Evolutionary conservation across 129 eudicot genomes (phyloP).

Genomic region (Arctium minus): DNA sequence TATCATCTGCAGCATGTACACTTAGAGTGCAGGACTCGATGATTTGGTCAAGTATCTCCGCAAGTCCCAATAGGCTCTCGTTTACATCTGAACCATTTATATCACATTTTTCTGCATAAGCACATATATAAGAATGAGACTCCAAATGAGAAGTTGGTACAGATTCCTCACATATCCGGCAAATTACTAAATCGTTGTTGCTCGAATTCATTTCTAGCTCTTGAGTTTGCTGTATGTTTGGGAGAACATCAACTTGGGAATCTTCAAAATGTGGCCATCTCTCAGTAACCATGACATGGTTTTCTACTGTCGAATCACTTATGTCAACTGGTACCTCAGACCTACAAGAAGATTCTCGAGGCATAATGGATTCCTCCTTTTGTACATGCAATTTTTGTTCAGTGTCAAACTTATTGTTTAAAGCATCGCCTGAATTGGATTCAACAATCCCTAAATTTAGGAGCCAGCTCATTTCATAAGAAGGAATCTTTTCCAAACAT

Average conservation of each 20-base stretch:
- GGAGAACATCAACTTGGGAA: conserved; percentile 12
- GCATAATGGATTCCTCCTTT: conserved; percentile 12
- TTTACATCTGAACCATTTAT: conserved; percentile 51
- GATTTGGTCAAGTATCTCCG: conserved; percentile 79
- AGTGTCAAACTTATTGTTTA: conserved; percentile 23
- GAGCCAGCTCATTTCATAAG: conserved; percentile 64
- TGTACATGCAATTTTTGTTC: conserved; percentile 29
- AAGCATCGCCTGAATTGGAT: conserved; percentile 27
- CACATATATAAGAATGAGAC: conserved; percentile 86
- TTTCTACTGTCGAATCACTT: conserved; percentile 16
- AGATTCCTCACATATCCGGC: conserved; percentile 88
- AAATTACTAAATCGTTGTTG: conserved; percentile 54
- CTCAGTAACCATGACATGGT: conserved; percentile 21
- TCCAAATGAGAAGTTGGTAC: conserved; percentile 73
- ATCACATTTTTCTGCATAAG: conserved; percentile 86
- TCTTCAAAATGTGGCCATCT: conserved; percentile 21
- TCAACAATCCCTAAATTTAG: conserved; percentile 44
- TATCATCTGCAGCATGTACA: conserved; percentile 40
- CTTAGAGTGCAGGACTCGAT: conserved; percentile 49
- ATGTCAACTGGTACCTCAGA: conserved; percentile 19
- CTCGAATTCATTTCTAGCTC: conserved; percentile 36
- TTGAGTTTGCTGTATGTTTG: conserved; percentile 17
- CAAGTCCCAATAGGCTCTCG: conserved; percentile 55
- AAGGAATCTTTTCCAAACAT: conserved; percentile 74
- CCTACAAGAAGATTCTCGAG: conserved; percentile 21